These are phyloP conservation scores for Mortierella sp. DNA, from an alignment of 371 early-diverging fungal genomes.

Conservation along the genomic window DNA sequence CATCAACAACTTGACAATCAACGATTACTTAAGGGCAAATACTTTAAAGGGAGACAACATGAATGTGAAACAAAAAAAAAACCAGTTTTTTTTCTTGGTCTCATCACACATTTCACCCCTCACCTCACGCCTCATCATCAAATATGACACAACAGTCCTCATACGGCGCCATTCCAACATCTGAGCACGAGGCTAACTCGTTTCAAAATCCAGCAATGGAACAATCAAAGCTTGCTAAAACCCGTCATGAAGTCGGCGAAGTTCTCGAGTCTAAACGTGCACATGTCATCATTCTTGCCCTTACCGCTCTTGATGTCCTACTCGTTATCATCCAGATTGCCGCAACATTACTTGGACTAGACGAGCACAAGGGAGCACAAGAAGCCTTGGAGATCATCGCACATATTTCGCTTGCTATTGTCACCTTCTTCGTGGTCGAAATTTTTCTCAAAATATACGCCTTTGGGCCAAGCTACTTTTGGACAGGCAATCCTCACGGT, in stretches of 20 bases:
- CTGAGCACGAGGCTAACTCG: slow-evolving; percentile 7
- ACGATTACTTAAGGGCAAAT: no score
- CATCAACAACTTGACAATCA: no score
- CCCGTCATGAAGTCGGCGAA: slow-evolving; percentile 39
- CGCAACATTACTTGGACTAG: slow-evolving; percentile 41
- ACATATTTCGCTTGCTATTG: slow-evolving; percentile 44
- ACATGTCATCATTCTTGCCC: slow-evolving; percentile 39
- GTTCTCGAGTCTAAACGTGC: slow-evolving; percentile 44
- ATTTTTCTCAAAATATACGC: slow-evolving; percentile 46
- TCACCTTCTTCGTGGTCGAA: slow-evolving; percentile 49
- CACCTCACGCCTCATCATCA: not conserved
- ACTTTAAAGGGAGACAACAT: no score
- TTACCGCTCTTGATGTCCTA: slow-evolving; percentile 41
- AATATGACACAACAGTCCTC: slow-evolving; percentile 33
- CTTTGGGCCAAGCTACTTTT: slow-evolving; percentile 44
- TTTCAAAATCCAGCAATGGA: not conserved
- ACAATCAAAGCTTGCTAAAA: slow-evolving; percentile 1
- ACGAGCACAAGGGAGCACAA: slow-evolving; percentile 30
- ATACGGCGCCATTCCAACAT: slow-evolving; percentile 46
- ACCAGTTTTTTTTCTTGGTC: not conserved
- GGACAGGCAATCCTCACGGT: slow-evolving; percentile 32
- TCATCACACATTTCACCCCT: not conserved
- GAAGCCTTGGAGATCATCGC: slow-evolving; percentile 39
- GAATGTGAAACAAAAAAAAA: not conserved
- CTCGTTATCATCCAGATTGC: slow-evolving; percentile 51